A percentile compares a stretch with the other conserved stretches of the same genome.
These are phyloP conservation scores for Suhomyces maxii DNA, from an alignment of 1,139 yeast genomes.

Conservation along the genomic window DNA sequence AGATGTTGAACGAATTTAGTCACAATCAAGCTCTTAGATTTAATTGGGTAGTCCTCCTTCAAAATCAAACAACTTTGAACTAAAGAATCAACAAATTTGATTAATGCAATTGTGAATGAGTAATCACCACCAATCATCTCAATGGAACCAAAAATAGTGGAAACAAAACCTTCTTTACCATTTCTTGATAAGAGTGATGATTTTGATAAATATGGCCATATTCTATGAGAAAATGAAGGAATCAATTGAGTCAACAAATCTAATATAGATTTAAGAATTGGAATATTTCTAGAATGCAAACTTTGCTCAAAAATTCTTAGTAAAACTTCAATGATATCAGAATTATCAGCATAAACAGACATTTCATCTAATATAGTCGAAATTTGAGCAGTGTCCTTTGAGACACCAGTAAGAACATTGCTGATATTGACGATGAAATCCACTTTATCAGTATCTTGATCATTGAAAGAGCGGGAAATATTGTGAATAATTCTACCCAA, in stretches of 20 bases:
- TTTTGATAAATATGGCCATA: conserved; percentile 76
- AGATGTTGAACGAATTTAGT: conserved; percentile 57
- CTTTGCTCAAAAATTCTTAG: conserved; percentile 69
- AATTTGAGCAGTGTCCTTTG: conserved; percentile 41
- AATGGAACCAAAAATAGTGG: conserved; percentile 65
- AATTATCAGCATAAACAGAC: conserved; percentile 61
- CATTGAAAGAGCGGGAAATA: conserved; percentile 43
- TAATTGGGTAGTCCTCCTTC: conserved; percentile 38
- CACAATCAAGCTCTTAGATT: conserved; percentile 55
- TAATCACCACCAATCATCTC: conserved; percentile 73
- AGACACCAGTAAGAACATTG: conserved; percentile 50
- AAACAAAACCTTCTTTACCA: conserved; percentile 69
- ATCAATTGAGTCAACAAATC: conserved; percentile 52
- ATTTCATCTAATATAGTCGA: conserved; percentile 52
- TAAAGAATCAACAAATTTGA: conserved; percentile 55
- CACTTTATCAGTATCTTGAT: conserved; percentile 35
- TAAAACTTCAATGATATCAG: conserved; percentile 69
- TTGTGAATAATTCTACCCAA: conserved; percentile 77
- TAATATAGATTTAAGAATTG: conserved; percentile 48
- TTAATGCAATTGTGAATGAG: conserved; percentile 59
- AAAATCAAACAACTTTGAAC: conserved; percentile 52
- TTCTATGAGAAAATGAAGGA: conserved; percentile 57
- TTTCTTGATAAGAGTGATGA: conserved; percentile 64
- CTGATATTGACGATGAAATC: conserved; percentile 49
- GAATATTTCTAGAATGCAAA: conserved; percentile 53